These are phyloP conservation scores for Entomortierella chlamydospora DNA, from an alignment of 192 early-diverging fungal genomes.

Conservation along the genomic window DNA sequence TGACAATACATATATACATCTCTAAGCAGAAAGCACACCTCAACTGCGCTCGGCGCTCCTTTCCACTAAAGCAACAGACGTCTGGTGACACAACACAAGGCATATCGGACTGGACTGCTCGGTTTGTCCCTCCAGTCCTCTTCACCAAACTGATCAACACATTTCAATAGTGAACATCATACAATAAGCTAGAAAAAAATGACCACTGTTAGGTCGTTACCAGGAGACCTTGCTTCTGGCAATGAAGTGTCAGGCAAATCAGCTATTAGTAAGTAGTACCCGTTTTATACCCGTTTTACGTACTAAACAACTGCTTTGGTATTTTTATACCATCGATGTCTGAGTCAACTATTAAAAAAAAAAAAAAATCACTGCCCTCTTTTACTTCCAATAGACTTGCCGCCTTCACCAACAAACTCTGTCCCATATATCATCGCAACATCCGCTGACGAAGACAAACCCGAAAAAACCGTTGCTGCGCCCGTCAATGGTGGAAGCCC, in stretches of 20 bases:
- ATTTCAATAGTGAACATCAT: background rate
- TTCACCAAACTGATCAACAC: background rate
- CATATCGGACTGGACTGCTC: background rate
- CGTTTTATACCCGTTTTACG: background rate
- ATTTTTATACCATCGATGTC: background rate
- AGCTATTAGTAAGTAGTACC: constrained; percentile 20
- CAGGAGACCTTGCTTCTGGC: constrained; percentile 35
- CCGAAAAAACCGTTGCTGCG: constrained; percentile 15
- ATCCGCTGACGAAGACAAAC: constrained; percentile 30
- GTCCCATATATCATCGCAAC: constrained; percentile 42
- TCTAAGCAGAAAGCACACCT: too few relatives aligned
- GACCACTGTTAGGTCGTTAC: constrained; percentile 23
- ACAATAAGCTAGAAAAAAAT: background rate
- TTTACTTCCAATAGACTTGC: constrained; percentile 17
- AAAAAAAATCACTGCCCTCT: background rate
- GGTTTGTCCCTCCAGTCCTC: background rate
- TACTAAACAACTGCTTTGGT: background rate
- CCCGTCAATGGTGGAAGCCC: constrained; percentile 30
- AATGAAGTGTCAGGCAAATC: constrained; percentile 19
- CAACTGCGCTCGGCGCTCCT: too few relatives aligned
- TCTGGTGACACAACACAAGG: background rate
- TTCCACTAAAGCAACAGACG: background rate
- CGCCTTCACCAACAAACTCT: constrained; percentile 38
- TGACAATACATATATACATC: too few relatives aligned
- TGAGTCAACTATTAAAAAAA: background rate